Percentiles rank a stretch among this genome's conserved stretches.
phyloP scores from a whole-genome alignment of 768 basidiomycete genomes.

The Infundibulicybe gibba region DNA sequence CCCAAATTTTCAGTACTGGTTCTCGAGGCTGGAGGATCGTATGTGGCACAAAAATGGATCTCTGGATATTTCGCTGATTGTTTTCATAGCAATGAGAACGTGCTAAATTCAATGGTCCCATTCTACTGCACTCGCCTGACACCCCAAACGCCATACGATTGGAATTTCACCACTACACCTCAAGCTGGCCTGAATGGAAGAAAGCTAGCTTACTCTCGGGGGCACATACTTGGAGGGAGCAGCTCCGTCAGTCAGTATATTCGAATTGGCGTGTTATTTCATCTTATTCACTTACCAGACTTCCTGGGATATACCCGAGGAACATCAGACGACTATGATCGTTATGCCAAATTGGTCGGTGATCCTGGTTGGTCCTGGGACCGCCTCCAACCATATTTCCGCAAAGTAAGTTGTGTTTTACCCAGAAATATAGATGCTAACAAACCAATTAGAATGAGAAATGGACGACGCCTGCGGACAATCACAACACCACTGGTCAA shows the following conservation, averaged over 20 bases:
- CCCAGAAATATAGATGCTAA: too few species aligned
- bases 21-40: neutral
- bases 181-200: conserved; percentile 4
- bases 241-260: conserved; percentile 4
- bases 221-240: conserved; percentile 7
- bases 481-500: conserved; percentile 23
- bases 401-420: conserved; percentile 11
- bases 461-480: conserved; percentile 22
- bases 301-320: conserved; percentile 20
- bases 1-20: conserved; percentile 2
- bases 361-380: conserved; percentile 20
- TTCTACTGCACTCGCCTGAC: conserved; percentile 3
- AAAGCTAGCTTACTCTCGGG: conserved; percentile 1
- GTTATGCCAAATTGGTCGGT: conserved; percentile 11
- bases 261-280: neutral
- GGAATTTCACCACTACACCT: conserved; percentile 7
- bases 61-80: neutral
- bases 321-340: conserved; percentile 19
- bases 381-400: conserved; percentile 12
- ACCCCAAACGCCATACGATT: conserved; percentile 4
- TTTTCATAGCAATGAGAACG: neutral
- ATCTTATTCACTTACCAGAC: conserved; percentile 7
- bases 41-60: neutral
- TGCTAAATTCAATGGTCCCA: conserved; percentile 3
- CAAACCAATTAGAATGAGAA: too few species aligned